Conservation (phyloP, 495 filamentous ascomycete species). For the Letharia lupina region DNA sequence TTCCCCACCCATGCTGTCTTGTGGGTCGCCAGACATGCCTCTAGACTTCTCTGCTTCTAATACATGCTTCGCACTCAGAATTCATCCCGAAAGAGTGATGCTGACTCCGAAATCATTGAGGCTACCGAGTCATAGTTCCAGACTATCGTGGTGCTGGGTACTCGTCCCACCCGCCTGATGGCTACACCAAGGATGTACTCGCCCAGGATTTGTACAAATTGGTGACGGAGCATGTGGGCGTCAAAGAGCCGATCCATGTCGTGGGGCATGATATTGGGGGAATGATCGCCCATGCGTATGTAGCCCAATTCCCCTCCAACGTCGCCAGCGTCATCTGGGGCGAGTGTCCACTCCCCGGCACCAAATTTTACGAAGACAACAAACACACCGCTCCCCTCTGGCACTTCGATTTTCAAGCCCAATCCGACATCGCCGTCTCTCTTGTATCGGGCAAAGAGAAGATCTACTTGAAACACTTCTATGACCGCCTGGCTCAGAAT, state of each 20-base stretch:
- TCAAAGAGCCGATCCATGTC: constrained; percentile 35
- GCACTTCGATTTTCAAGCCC: constrained; percentile 42
- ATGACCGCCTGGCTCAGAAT: constrained; percentile 33
- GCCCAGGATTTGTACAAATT: constrained; percentile 29
- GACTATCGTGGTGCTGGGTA: constrained; percentile 42
- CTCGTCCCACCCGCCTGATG: constrained; percentile 32
- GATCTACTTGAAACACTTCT: constrained; percentile 41
- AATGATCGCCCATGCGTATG: constrained; percentile 39
- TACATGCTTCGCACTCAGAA: no score
- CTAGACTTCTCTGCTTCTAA: no score
- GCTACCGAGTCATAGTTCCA: constrained; percentile 36
- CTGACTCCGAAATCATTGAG: no score
- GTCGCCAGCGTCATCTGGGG: constrained; percentile 36
- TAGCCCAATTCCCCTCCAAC: constrained; percentile 26
- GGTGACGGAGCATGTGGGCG: constrained; percentile 24
- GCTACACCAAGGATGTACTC: constrained; percentile 31
- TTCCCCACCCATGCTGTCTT: no score
- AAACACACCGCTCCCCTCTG: constrained; percentile 30
- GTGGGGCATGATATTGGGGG: constrained; percentile 43
- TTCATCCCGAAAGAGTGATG: no score
- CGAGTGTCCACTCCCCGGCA: constrained; percentile 39
- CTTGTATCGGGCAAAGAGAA: constrained; percentile 36
- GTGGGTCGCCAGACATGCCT: no score
- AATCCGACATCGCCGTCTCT: constrained; percentile 35
- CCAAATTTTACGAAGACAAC: constrained; percentile 27